Evolutionary conservation across 768 basidiomycete species (phyloP).

Genomic region (Naganishia randhawae): DNA sequence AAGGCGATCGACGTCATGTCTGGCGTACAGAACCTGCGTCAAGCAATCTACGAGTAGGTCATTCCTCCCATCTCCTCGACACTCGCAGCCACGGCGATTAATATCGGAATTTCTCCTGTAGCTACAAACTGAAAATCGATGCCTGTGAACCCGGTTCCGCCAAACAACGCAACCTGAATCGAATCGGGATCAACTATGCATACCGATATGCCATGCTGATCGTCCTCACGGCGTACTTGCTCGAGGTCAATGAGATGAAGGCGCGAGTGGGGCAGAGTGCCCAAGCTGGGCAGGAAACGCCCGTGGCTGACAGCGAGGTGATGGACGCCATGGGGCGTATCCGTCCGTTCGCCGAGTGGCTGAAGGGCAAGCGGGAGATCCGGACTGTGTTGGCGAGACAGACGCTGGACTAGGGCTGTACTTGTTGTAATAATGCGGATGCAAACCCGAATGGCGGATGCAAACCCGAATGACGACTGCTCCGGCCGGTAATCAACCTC

Average conservation of each 20-base stretch:
- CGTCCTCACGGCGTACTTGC: conserved; percentile 89
- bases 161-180: conserved; percentile 71
- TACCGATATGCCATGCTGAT: conserved; percentile 80
- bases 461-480: too few species aligned
- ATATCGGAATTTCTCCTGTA: conserved; percentile 45
- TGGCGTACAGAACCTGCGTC: conserved; percentile 93
- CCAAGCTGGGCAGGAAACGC: conserved; percentile 28
- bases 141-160: conserved; percentile 71
- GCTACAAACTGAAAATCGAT: conserved; percentile 86
- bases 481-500: too few species aligned
- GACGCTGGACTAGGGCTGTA: conserved; percentile 43
- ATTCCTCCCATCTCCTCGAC: too few species aligned
- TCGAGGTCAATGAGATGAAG: conserved; percentile 57
- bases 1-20: conserved; percentile 80
- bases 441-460: too few species aligned
- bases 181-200: conserved; percentile 83
- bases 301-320: background rate
- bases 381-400: conserved; percentile 44
- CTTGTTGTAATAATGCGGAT: too few species aligned
- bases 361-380: conserved; percentile 78
- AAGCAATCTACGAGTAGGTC: conserved; percentile 87
- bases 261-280: conserved; percentile 25
- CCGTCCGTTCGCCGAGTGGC: conserved; percentile 72
- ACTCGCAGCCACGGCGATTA: background rate
- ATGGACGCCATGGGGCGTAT: conserved; percentile 13